A percentile compares a stretch with the other conserved stretches of the same genome.
These are phyloP conservation scores for Friedmanniomyces endolithicus DNA, from an alignment of 495 filamentous ascomycete species.

Conservation along the genomic window DNA sequence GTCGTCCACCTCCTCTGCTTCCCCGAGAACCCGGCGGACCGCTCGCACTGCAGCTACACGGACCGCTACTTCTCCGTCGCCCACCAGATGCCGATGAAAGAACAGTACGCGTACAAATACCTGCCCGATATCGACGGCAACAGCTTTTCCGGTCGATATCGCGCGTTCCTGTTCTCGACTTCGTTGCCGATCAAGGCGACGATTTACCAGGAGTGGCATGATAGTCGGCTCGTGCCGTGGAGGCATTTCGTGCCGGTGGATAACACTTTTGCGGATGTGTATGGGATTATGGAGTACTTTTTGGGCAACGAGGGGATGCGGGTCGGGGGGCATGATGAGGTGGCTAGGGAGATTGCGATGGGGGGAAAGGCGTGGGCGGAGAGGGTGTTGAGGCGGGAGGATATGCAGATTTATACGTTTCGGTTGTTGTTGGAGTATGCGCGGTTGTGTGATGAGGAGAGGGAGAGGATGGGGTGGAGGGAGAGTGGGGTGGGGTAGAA, in stretches of 20 bases:
- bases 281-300: slow-evolving; percentile 69
- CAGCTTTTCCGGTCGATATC: slow-evolving; percentile 25
- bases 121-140: slow-evolving; percentile 32
- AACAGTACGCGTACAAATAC: slow-evolving; percentile 28
- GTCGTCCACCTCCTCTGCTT: slow-evolving; percentile 29
- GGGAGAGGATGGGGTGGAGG: slow-evolving; percentile 56
- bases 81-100: slow-evolving; percentile 11
- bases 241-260: slow-evolving; percentile 64
- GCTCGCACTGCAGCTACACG: slow-evolving; percentile 23
- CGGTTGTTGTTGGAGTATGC: slow-evolving; percentile 61
- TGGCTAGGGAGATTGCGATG: slow-evolving; percentile 49
- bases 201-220: slow-evolving; percentile 33
- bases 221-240: slow-evolving; percentile 28
- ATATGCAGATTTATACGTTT: slow-evolving; percentile 61
- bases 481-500: slow-evolving; percentile 25
- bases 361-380: slow-evolving; percentile 56
- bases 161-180: slow-evolving; percentile 20
- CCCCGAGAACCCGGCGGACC: slow-evolving; percentile 5
- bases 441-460: slow-evolving; percentile 49
- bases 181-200: slow-evolving; percentile 30
- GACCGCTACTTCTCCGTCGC: slow-evolving; percentile 21
- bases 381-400: slow-evolving; percentile 53
- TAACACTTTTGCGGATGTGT: slow-evolving; percentile 63
- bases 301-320: slow-evolving; percentile 37
- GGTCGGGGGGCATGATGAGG: slow-evolving; percentile 41